These are phyloP conservation scores for Boletus rubescentipes DNA, from an alignment of 768 basidiomycete species.

Conservation along the genomic window DNA sequence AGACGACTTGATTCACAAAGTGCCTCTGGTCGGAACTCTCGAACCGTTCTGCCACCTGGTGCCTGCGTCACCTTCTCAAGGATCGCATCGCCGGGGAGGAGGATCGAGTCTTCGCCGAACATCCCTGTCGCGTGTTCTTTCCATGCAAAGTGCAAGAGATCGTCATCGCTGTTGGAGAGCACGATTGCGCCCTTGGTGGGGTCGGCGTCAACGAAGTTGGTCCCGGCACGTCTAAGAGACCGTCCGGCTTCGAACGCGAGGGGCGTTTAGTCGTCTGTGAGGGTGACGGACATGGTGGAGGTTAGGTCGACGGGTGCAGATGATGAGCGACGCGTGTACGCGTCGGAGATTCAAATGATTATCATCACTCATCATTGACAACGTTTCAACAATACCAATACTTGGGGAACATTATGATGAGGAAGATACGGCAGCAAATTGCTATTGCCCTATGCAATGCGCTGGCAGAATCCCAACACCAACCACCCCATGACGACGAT, in stretches of 20 bases:
- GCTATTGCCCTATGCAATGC: too few species aligned
- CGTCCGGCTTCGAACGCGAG: slow-evolving; percentile 69
- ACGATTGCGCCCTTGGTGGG: slow-evolving; percentile 74
- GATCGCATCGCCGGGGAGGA: slow-evolving; percentile 83
- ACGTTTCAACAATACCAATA: too few species aligned
- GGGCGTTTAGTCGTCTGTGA: slow-evolving; percentile 31
- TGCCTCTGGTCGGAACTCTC: slow-evolving; percentile 86
- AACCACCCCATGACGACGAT: too few species aligned
- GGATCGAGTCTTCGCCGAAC: slow-evolving; percentile 77
- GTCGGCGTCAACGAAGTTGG: slow-evolving; percentile 66
- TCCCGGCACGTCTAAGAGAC: slow-evolving; percentile 63
- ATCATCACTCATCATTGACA: too few species aligned
- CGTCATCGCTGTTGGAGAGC: slow-evolving; percentile 70
- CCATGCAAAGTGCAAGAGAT: slow-evolving; percentile 77
- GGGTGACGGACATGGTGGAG: slow-evolving; percentile 21
- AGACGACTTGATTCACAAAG: slow-evolving; percentile 74
- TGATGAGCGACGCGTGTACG: slow-evolving; percentile 10
- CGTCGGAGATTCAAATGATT: slow-evolving; percentile 22
- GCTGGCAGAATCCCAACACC: too few species aligned
- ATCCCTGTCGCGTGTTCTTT: slow-evolving; percentile 63
- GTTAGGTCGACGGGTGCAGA: background rate
- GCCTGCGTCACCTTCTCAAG: slow-evolving; percentile 75
- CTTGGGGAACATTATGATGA: too few species aligned
- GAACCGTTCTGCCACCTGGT: slow-evolving; percentile 72
- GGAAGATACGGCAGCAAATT: too few species aligned